phyloP scores from a whole-genome alignment of 352 stramenopile species.

The Phytophthora tentaculata region DNA sequence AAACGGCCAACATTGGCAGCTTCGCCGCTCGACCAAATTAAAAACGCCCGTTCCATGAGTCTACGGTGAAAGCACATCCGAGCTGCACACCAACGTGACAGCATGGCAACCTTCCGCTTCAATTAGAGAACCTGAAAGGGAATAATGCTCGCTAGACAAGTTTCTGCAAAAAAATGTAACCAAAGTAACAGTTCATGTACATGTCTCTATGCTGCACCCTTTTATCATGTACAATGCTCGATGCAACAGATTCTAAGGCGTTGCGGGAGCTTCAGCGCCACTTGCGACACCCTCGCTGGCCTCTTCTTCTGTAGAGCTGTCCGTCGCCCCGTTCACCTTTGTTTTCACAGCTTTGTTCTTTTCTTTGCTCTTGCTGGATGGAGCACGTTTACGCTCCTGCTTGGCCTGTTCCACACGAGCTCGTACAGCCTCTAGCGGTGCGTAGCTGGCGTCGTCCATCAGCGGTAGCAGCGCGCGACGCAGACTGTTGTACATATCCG shows the following conservation, averaged over 20 bases:
- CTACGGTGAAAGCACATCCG: not conserved
- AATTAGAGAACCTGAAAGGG: too few species aligned
- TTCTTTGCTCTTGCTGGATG: constrained; percentile 41
- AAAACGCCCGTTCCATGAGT: too few species aligned
- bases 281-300: not conserved
- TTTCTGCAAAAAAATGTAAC: constrained; percentile 4
- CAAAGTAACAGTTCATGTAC: constrained; percentile 13
- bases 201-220: constrained; percentile 6
- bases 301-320: constrained; percentile 31
- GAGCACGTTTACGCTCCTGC: constrained; percentile 44
- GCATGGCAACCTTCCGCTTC: too few species aligned
- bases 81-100: not conserved
- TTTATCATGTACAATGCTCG: constrained; percentile 19
- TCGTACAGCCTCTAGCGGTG: constrained; percentile 58
- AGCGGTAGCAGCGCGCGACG: constrained; percentile 72
- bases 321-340: constrained; percentile 4
- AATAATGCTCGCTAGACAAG: too few species aligned
- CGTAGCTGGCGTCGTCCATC: constrained; percentile 84
- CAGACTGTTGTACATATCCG: constrained; percentile 85
- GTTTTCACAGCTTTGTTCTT: constrained; percentile 16
- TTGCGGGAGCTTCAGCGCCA: not conserved
- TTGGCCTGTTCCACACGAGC: constrained; percentile 58
- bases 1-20: not conserved
- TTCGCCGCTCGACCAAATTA: not conserved
- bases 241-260: constrained; percentile 8